Conservation (phyloP, 208 protist genomes). For the Wallacemonas sp. region DNA sequence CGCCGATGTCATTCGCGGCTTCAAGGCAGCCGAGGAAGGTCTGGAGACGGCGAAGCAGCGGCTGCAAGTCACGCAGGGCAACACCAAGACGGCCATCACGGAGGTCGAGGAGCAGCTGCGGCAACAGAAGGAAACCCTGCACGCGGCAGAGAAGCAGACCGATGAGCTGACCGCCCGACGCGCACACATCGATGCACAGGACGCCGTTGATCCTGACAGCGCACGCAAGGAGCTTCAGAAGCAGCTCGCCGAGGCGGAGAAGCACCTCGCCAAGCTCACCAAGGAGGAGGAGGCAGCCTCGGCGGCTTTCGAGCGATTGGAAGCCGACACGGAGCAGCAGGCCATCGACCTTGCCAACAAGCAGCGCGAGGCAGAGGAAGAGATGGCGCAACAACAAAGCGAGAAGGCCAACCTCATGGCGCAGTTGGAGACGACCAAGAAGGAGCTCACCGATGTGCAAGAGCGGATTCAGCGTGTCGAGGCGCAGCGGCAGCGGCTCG, state of each 20-base stretch:
- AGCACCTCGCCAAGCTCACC: constrained; percentile 28
- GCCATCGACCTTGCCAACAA: constrained; percentile 50
- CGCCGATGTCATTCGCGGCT: constrained; percentile 35
- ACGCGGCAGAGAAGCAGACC: constrained; percentile 28
- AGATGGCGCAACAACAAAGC: constrained; percentile 47
- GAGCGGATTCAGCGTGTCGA: constrained; percentile 31
- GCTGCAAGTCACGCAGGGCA: constrained; percentile 30
- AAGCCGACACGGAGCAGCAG: constrained; percentile 75
- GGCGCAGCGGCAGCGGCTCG: constrained; percentile 51
- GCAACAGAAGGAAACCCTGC: constrained; percentile 18
- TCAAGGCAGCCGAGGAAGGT: constrained; percentile 55
- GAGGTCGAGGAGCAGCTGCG: constrained; percentile 47
- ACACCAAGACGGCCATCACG: constrained; percentile 13
- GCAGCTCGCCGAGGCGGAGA: constrained; percentile 52
- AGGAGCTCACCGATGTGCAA: constrained; percentile 46
- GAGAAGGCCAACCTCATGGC: constrained; percentile 27
- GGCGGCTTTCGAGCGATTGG: constrained; percentile 67
- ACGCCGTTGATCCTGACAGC: constrained; percentile 29
- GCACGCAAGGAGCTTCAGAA: constrained; percentile 46
- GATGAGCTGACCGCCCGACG: constrained; percentile 27
- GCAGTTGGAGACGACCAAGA: constrained; percentile 29
- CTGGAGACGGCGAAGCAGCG: constrained; percentile 46
- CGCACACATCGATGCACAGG: constrained; percentile 30
- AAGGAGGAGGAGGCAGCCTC: constrained; percentile 51
- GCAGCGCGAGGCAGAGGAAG: constrained; percentile 51